Evolutionary conservation across 2,329 filamentous ascomycete genomes (phyloP).

Genomic region (Acrodontium crateriforme): DNA sequence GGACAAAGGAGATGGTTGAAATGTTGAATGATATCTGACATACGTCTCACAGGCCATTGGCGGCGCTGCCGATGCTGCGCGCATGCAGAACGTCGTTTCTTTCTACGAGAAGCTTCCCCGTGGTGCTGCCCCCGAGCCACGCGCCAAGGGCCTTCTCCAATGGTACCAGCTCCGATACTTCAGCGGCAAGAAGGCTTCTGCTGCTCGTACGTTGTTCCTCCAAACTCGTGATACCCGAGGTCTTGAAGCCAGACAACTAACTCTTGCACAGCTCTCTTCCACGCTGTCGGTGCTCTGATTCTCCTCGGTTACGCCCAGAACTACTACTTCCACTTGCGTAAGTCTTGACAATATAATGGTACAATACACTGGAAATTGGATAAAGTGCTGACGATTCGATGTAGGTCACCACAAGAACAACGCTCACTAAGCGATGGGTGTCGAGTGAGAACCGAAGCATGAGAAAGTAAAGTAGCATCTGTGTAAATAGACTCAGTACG

Average conservation of each 20-base stretch:
- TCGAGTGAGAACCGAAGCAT: no score
- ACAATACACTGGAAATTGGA: conserved; percentile 2
- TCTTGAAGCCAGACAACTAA: not conserved
- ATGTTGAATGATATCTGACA: not conserved
- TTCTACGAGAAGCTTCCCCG: conserved; percentile 99
- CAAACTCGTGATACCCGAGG: not conserved
- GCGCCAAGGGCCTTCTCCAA: conserved; percentile 70
- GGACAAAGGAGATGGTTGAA: not conserved
- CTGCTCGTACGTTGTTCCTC: conserved; percentile 58
- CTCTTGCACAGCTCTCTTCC: conserved; percentile 58
- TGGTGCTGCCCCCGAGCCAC: conserved; percentile 69
- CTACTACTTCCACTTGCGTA: conserved; percentile 99
- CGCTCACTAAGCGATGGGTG: no score
- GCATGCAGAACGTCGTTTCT: conserved; percentile 94
- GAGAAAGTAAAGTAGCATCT: no score
- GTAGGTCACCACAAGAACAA: conserved; percentile 99
- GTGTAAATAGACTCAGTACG: no score
- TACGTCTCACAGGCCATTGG: conserved; percentile 86
- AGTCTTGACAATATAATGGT: conserved; percentile 27
- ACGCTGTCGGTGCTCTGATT: conserved; percentile 66
- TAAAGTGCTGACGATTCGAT: conserved; percentile 13
- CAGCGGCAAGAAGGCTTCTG: conserved; percentile 71
- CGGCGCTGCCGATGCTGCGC: conserved; percentile 83
- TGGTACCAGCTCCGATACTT: conserved; percentile 84
- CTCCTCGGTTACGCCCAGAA: conserved; percentile 86